These are phyloP conservation scores for Apophysomyces variabilis DNA, from an alignment of 371 early-diverging fungal genomes.

Conservation along the genomic window DNA sequence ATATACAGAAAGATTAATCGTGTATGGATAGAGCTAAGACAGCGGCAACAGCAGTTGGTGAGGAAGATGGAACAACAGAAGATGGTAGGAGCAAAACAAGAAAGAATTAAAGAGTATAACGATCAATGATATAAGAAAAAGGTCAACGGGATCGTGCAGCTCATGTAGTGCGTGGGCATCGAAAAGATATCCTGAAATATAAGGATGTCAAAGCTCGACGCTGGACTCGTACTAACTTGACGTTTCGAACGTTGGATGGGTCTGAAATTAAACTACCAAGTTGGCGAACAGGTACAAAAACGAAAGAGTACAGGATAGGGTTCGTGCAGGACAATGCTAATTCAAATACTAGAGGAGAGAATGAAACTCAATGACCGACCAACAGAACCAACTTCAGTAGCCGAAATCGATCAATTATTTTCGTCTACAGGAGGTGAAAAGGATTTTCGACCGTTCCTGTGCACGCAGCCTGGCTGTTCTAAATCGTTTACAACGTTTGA, in stretches of 20 bases:
- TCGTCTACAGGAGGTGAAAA: slow-evolving; percentile 49
- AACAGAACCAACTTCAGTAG: slow-evolving; percentile 47
- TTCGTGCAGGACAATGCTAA: background rate
- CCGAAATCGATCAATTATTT: slow-evolving; percentile 51
- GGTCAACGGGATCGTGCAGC: slow-evolving; percentile 1
- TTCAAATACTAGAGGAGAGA: slow-evolving; percentile 29
- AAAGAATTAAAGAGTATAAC: background rate
- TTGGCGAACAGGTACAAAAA: slow-evolving; percentile 38
- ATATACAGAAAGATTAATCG: background rate
- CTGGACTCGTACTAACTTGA: slow-evolving; percentile 34
- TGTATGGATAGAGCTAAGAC: background rate
- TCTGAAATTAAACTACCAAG: slow-evolving; percentile 26
- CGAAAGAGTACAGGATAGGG: background rate
- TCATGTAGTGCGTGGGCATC: slow-evolving; percentile 3
- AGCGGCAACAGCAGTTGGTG: background rate
- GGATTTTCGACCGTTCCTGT: slow-evolving; percentile 52
- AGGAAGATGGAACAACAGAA: background rate
- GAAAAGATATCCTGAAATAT: slow-evolving; percentile 39
- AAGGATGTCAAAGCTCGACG: slow-evolving; percentile 41
- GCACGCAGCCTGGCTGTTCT: slow-evolving; percentile 52
- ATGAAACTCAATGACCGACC: slow-evolving; percentile 43
- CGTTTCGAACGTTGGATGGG: slow-evolving; percentile 44
- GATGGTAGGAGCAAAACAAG: background rate
- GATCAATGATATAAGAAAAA: background rate
- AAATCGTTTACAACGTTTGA: slow-evolving; percentile 53